Conservation (phyloP, 1,139 yeast genomes). For the Taiozyma sp. region DNA sequence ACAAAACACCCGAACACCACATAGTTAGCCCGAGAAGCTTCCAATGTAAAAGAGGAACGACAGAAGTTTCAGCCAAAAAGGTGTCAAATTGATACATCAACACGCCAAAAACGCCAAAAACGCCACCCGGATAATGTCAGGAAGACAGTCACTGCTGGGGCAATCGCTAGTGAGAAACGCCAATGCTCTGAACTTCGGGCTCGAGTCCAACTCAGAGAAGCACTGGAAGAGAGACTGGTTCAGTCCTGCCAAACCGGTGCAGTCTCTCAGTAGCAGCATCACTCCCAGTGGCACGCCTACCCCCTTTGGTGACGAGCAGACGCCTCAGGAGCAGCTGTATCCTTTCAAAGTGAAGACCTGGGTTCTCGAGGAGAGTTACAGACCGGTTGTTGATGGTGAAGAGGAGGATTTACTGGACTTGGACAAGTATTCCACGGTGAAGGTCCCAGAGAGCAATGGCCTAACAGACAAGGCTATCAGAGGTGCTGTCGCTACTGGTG, state of each 20-base stretch:
- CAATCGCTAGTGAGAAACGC: slow-evolving; percentile 32
- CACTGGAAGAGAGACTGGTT: slow-evolving; percentile 36
- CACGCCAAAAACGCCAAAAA: too few relatives aligned
- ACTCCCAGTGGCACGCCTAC: slow-evolving; percentile 29
- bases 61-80: neutral
- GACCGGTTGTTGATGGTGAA: slow-evolving; percentile 32
- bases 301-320: slow-evolving; percentile 23
- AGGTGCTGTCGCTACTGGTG: slow-evolving; percentile 54
- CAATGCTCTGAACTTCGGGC: slow-evolving; percentile 18
- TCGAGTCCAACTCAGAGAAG: slow-evolving; percentile 22
- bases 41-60: too few relatives aligned
- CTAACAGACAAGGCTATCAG: slow-evolving; percentile 54
- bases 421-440: slow-evolving; percentile 18
- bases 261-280: slow-evolving; percentile 13
- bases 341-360: slow-evolving; percentile 40
- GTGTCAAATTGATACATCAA: slow-evolving; percentile 3
- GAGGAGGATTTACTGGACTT: slow-evolving; percentile 35
- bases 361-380: slow-evolving; percentile 31
- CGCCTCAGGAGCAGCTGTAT: slow-evolving; percentile 22
- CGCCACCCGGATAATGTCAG: slow-evolving; percentile 12
- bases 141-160: slow-evolving; percentile 32
- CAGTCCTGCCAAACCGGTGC: slow-evolving; percentile 25
- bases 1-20: neutral
- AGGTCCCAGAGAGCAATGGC: slow-evolving; percentile 25
- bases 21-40: too few relatives aligned